Evolutionary conservation across 2,329 filamentous ascomycete species (phyloP).

Genomic region (Cladophialophora bantiana): DNA sequence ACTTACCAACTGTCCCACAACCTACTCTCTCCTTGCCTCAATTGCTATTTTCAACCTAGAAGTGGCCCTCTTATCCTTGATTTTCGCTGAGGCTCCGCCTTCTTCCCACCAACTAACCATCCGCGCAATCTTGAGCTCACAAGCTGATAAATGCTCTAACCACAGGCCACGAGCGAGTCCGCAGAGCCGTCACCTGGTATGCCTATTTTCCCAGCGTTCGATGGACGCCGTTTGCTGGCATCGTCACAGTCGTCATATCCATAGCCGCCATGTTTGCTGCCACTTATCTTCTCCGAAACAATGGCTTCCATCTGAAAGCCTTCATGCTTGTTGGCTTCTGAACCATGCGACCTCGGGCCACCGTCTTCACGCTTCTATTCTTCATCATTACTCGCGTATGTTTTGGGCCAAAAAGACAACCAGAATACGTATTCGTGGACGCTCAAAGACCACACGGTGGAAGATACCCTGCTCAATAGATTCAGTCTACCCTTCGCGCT

Average conservation of each 20-base stretch:
- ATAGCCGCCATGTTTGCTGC: constrained; percentile 14
- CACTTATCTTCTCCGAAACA: constrained; percentile 16
- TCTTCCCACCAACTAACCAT: background rate
- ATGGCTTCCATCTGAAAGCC: constrained; percentile 8
- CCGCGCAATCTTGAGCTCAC: background rate
- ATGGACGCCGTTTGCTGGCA: constrained; percentile 14
- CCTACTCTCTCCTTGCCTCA: constrained; percentile 9
- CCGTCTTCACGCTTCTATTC: constrained; percentile 9
- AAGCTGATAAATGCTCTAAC: background rate
- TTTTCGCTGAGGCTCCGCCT: constrained; percentile 2
- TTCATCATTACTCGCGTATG: constrained; percentile 12
- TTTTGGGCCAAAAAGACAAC: constrained; percentile 10
- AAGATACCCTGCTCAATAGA: constrained; percentile 12
- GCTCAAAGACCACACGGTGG: constrained; percentile 13
- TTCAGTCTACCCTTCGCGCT: constrained; percentile 14
- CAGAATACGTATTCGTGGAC: constrained; percentile 12
- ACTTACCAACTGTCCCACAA: constrained; percentile 14
- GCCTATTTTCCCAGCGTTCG: constrained; percentile 8
- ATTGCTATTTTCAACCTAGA: constrained; percentile 16
- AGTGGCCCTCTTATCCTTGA: constrained; percentile 11
- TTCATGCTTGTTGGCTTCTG: constrained; percentile 19
- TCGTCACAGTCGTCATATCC: constrained; percentile 9
- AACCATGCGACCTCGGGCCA: constrained; percentile 18
- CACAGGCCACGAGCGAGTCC: constrained; percentile 7
- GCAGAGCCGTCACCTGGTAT: background rate